Percentiles rank a stretch among this genome's conserved stretches.
Conservation (phyloP, 345 rosid genomes). For the Firmiana major region DNA sequence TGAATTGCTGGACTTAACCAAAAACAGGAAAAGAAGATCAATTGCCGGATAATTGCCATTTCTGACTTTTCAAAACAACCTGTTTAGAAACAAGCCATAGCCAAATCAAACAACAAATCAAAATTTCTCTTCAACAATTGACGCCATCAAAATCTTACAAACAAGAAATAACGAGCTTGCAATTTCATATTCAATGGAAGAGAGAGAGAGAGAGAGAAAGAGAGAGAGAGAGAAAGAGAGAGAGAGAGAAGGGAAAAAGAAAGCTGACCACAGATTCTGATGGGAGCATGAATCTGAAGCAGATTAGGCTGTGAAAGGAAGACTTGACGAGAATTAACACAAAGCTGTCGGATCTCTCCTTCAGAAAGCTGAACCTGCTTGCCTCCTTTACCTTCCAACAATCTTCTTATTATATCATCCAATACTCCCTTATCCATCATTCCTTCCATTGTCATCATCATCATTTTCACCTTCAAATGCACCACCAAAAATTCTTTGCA, state of each 20-base stretch:
- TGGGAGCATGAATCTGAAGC: conserved; percentile 75
- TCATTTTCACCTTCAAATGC: conserved; percentile 27
- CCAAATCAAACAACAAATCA: conserved; percentile 11
- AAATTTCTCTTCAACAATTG: not conserved
- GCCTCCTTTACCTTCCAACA: conserved; percentile 86
- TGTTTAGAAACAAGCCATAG: not conserved
- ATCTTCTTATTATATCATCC: conserved; percentile 92
- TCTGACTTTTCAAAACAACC: not conserved
- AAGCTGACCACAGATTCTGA: conserved; percentile 80
- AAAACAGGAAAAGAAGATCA: not conserved
- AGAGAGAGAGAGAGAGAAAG: not conserved
- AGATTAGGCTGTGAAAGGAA: conserved; percentile 82
- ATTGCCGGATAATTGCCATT: not conserved
- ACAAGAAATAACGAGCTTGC: not conserved
- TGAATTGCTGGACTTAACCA: not conserved
- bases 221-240: not conserved
- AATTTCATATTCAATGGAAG: not conserved
- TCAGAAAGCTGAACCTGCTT: conserved; percentile 97
- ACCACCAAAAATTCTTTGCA: not conserved
- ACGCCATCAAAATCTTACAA: not conserved
- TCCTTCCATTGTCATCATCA: conserved; percentile 68
- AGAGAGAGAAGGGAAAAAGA: not conserved
- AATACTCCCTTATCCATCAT: conserved; percentile 70
- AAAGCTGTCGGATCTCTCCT: conserved; percentile 94
- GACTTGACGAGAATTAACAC: conserved; percentile 88